phyloP scores from a whole-genome alignment of 805 yeast genomes.

The Ogataea nonfermentans region DNA sequence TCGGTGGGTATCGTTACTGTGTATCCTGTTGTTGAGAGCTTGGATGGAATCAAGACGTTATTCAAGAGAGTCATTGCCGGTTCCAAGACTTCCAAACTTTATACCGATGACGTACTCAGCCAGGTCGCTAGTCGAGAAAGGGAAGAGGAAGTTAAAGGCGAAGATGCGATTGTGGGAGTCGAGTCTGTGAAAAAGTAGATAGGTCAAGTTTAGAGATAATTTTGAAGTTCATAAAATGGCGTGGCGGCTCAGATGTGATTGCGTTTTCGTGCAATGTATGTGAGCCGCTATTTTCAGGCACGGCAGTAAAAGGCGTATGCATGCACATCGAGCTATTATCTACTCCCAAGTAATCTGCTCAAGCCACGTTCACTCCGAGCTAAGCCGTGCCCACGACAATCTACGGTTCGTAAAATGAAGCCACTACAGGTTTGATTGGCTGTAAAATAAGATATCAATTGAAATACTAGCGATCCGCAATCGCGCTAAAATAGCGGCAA shows the following conservation, averaged over 20 bases:
- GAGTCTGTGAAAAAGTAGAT: background rate
- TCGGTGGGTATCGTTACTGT: conserved; percentile 40
- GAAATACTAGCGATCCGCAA: no score
- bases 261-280: no score
- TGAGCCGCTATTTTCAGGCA: no score
- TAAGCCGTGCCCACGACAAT: no score
- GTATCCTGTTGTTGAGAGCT: conserved; percentile 49
- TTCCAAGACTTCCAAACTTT: background rate
- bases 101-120: conserved; percentile 7
- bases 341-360: no score
- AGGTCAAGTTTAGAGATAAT: background rate
- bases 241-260: no score
- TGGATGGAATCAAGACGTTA: conserved; percentile 10
- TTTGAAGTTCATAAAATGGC: background rate
- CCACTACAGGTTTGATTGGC: no score
- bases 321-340: no score
- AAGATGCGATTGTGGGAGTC: conserved; percentile 4
- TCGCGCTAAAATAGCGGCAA: no score
- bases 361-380: no score
- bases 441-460: no score
- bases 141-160: background rate
- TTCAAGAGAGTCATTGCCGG: conserved; percentile 5
- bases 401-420: no score
- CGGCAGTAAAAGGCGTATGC: background rate
- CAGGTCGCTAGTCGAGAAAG: conserved; percentile 6